These are phyloP conservation scores for Pseudogymnoascus sp. DNA, from an alignment of 2,329 filamentous ascomycete genomes.

Conservation along the genomic window DNA sequence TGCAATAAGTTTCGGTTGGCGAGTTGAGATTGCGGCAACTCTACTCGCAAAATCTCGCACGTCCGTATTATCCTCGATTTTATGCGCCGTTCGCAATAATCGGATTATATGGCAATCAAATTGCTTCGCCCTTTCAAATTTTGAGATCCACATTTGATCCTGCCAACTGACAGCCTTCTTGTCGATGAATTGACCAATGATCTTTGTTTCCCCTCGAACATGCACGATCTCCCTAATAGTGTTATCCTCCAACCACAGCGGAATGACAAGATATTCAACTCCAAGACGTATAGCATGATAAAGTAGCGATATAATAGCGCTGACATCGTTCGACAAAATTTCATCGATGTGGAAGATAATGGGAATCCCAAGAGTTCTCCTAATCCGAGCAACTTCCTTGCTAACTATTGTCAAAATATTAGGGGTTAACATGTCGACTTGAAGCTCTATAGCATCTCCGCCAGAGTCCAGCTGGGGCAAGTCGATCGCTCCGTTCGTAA, in stretches of 20 bases:
- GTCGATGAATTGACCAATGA: background rate
- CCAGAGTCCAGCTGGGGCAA: slow-evolving; percentile 50
- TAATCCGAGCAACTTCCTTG: slow-evolving; percentile 50
- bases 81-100: slow-evolving; percentile 39
- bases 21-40: background rate
- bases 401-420: slow-evolving; percentile 45
- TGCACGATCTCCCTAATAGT: background rate
- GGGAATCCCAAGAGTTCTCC: slow-evolving; percentile 49
- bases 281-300: slow-evolving; percentile 59
- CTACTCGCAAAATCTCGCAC: slow-evolving; percentile 22
- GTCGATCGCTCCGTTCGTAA: slow-evolving; percentile 46
- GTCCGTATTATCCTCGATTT: slow-evolving; percentile 20
- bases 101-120: slow-evolving; percentile 35
- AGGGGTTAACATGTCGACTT: slow-evolving; percentile 51
- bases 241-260: background rate
- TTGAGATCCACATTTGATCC: slow-evolving; percentile 1
- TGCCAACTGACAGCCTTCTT: background rate
- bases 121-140: slow-evolving; percentile 1
- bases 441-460: slow-evolving; percentile 54
- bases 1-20: slow-evolving; percentile 36
- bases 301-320: slow-evolving; percentile 36
- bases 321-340: background rate
- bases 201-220: slow-evolving; percentile 1
- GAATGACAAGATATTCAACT: slow-evolving; percentile 53
- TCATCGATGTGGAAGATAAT: slow-evolving; percentile 54